These are phyloP conservation scores for Pugionium cornutum DNA, from an alignment of 345 rosid species.

Conservation along the genomic window DNA sequence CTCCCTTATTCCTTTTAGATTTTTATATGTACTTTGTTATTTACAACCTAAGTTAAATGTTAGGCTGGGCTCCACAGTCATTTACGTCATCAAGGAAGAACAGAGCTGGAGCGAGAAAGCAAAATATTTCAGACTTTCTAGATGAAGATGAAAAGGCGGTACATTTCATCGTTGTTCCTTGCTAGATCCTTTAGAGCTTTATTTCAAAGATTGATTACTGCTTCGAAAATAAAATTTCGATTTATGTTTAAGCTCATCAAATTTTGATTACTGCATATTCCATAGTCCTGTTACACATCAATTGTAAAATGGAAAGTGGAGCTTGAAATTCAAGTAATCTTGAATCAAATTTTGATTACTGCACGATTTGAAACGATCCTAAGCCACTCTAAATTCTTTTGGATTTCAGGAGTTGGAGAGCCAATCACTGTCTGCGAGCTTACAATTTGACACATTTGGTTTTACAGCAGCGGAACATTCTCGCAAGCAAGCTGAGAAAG, in stretches of 20 bases:
- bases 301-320: neutral
- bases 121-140: slow-evolving; percentile 74
- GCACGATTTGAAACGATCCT: neutral
- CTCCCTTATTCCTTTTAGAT: neutral
- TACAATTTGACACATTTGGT: slow-evolving; percentile 97
- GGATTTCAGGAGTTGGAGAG: slow-evolving; percentile 77
- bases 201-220: neutral
- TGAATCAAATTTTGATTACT: neutral
- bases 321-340: neutral
- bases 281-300: slow-evolving; percentile 1
- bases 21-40: neutral
- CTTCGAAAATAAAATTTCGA: neutral
- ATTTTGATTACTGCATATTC: neutral
- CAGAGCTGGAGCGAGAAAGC: slow-evolving; percentile 89
- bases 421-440: slow-evolving; percentile 61
- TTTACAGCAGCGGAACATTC: slow-evolving; percentile 86
- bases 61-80: slow-evolving; percentile 94
- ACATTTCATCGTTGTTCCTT: slow-evolving; percentile 35
- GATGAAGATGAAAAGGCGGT: slow-evolving; percentile 94
- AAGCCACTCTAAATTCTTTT: slow-evolving; percentile 23
- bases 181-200: slow-evolving; percentile 7
- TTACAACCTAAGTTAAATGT: slow-evolving; percentile 32
- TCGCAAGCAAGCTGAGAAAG: slow-evolving; percentile 88
- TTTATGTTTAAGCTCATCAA: slow-evolving; percentile 10
- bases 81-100: slow-evolving; percentile 89